Base-by-base conservation (phyloP, 495 filamentous ascomycete genomes). In the Jackrogersella minutella region DNA sequence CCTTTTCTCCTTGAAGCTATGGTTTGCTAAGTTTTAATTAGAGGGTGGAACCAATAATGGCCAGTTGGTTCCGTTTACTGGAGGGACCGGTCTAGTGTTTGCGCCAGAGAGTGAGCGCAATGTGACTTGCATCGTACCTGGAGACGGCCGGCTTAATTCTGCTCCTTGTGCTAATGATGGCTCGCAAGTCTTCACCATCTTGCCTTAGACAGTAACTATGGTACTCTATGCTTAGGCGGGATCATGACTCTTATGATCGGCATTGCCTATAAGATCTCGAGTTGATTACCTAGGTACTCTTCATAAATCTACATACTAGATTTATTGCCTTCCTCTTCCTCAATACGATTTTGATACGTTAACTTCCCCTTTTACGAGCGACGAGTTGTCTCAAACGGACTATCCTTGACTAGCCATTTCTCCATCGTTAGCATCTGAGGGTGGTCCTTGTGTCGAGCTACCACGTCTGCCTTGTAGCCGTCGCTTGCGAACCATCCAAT, bases 401-500 rank as follows among this genome's bases (percentile, higher is more conserved):
- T 83, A 43, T 74, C 73, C 60, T 70, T 64, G 0, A 62, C 49
- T 21, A 84, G 41, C 79, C 79, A 84, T 33, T 68, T 57, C 66
- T 75, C 74, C 62, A 84, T 75, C 26, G 76, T 78, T 71, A 77
- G 39, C 70, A 84, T 30, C 2, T 56, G 68, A 3, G 78, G 77
- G 30, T 80, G 63, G 0, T 78, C 76, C 53, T 61, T 64, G 43
- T 80, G 70, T 17, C 77, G 58, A 13, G 69, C 74, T 60, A 68
- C 60, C 33, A 83, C 70, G 50, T 85, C 76, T 5, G 77, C 80
- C 39, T 62, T 69, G 51, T 80, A 83, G 39, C 80, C 80, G 30
- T 79, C 76, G 9, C 62, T 75, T 7, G 76, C 76, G 56, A 84
- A 81, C 79, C 81, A 83, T 22, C 69, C 73, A 33, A 84, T 76